These are phyloP conservation scores for Calonectria honghensis DNA, from an alignment of 2,329 filamentous ascomycete genomes.

Conservation along the genomic window DNA sequence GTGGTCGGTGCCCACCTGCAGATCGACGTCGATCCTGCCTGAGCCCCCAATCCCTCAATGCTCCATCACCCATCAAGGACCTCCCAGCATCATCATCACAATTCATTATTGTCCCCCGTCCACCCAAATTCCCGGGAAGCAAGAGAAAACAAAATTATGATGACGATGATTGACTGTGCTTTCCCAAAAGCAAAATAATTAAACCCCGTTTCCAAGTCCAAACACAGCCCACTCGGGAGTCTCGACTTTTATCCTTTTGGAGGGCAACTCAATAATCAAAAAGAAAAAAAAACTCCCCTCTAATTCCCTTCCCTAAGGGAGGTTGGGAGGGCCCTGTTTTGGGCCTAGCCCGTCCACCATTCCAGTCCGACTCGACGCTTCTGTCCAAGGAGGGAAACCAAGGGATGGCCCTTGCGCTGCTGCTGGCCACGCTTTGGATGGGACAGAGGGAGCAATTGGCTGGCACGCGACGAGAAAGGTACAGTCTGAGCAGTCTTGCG, in stretches of 20 bases:
- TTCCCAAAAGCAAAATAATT: slow-evolving; percentile 17
- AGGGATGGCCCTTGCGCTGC: slow-evolving; percentile 21
- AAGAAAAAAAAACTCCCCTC: neutral
- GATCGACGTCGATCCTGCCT: slow-evolving; percentile 53
- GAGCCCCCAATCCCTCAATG: slow-evolving; percentile 26
- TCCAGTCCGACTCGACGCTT: slow-evolving; percentile 32
- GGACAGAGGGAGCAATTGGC: slow-evolving; percentile 11
- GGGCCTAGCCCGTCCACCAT: slow-evolving; percentile 27
- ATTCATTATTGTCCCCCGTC: neutral
- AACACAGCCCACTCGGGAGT: slow-evolving; percentile 20
- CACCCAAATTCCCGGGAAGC: neutral
- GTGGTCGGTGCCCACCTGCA: slow-evolving; percentile 46
- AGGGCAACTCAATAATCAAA: neutral
- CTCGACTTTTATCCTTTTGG: slow-evolving; percentile 9
- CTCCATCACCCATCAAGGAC: slow-evolving; percentile 9
- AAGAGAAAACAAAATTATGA: neutral
- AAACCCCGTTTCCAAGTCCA: neutral
- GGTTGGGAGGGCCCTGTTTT: slow-evolving; percentile 8
- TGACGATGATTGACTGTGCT: neutral
- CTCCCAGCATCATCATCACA: neutral
- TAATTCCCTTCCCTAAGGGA: neutral
- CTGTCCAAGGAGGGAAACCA: slow-evolving; percentile 27
- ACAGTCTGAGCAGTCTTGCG: neutral
- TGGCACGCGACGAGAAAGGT: slow-evolving; percentile 14
- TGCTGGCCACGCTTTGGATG: slow-evolving; percentile 1